phyloP scores from a whole-genome alignment of 1,139 yeast species.

The Suhomyces bolitotheri region DNA sequence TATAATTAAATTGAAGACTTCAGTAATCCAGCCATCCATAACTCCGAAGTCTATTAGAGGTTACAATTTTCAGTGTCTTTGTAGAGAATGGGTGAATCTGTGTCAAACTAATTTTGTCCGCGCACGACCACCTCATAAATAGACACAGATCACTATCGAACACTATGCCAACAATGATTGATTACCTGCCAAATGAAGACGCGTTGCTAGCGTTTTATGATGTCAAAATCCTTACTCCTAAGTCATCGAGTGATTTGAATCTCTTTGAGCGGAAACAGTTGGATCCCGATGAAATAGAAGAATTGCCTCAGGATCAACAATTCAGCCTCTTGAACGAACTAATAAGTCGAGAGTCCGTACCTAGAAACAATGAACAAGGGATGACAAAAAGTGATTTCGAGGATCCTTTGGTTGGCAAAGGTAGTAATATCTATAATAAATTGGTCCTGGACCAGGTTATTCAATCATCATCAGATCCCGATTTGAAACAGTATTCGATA shows the following conservation, averaged over 20 bases:
- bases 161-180: constrained; percentile 22
- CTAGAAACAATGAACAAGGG: constrained; percentile 5
- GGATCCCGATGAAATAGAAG: constrained; percentile 28
- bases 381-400: constrained; percentile 20
- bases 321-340: constrained; percentile 30
- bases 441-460: constrained; percentile 41
- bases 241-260: constrained; percentile 22
- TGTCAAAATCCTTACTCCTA: constrained; percentile 28
- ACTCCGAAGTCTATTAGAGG: too few relatives aligned
- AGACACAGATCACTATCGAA: not conserved
- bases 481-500: constrained; percentile 57
- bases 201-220: constrained; percentile 29
- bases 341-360: constrained; percentile 17
- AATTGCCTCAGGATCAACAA: constrained; percentile 30
- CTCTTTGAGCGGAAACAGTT: constrained; percentile 19
- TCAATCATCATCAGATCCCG: constrained; percentile 42
- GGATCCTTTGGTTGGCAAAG: constrained; percentile 60
- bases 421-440: constrained; percentile 44
- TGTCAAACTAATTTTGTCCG: not conserved
- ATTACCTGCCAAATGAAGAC: constrained; percentile 25
- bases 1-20: too few relatives aligned
- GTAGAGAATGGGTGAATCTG: not conserved
- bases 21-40: too few relatives aligned
- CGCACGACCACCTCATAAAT: constrained; percentile 1
- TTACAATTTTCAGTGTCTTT: not conserved